A percentile compares a stretch with the other conserved stretches of the same genome.
Conservation (phyloP, 257 asterid genomes). For the Rhazya stricta region DNA sequence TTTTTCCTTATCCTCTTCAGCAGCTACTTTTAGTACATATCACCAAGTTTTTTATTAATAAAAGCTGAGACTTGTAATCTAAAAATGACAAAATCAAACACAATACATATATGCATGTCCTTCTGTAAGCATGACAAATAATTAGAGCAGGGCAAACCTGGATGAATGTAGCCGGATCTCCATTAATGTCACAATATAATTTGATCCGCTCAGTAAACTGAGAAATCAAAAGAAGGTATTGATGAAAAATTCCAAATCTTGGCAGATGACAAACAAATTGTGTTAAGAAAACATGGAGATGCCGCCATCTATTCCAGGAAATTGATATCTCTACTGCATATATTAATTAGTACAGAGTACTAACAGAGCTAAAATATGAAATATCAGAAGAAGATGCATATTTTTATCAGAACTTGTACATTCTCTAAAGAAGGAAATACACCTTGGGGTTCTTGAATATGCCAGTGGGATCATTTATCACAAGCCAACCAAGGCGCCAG, state of each 20-base stretch:
- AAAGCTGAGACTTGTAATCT: neutral
- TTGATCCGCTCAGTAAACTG: conserved; percentile 76
- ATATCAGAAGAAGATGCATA: neutral
- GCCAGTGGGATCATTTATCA: conserved; percentile 56
- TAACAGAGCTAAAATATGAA: neutral
- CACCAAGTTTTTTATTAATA: neutral
- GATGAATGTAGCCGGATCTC: conserved; percentile 86
- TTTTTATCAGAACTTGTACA: neutral
- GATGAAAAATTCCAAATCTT: neutral
- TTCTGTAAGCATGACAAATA: neutral
- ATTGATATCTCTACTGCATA: neutral
- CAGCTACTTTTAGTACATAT: neutral
- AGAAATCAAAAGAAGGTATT: neutral
- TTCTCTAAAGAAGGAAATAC: conserved; percentile 5
- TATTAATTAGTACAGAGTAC: neutral
- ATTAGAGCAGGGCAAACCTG: conserved; percentile 41
- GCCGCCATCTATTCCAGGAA: neutral
- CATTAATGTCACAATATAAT: conserved; percentile 72
- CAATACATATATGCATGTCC: neutral
- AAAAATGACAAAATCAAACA: neutral
- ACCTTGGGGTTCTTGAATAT: conserved; percentile 60
- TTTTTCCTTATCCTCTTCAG: neutral
- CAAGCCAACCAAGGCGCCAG: conserved; percentile 96
- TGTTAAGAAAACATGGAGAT: neutral
- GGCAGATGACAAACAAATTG: neutral